Evolutionary conservation across 768 basidiomycete genomes (phyloP).

Genomic region (Naganishia antarctica): DNA sequence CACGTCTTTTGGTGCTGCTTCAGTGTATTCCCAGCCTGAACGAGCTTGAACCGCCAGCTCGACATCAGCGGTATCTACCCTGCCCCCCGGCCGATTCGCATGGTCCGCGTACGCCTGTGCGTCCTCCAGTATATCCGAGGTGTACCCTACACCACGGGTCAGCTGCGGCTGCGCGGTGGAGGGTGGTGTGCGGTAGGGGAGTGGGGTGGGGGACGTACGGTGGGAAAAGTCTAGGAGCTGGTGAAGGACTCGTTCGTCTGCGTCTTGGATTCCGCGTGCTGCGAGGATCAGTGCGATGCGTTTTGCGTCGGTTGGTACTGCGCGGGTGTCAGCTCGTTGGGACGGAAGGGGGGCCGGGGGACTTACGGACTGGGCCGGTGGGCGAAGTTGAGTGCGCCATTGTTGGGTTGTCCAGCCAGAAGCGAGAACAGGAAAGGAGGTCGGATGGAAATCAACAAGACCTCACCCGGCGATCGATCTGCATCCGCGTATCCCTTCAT

Average conservation of each 20-base stretch:
- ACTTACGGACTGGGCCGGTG: background rate
- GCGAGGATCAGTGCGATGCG: slow-evolving; percentile 52
- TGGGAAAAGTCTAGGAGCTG: slow-evolving; percentile 53
- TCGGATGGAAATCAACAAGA: background rate
- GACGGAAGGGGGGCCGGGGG: background rate
- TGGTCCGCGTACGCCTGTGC: slow-evolving; percentile 51
- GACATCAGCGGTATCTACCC: slow-evolving; percentile 49
- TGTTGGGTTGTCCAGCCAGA: background rate
- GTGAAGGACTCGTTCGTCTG: slow-evolving; percentile 52
- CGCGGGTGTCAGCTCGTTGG: background rate
- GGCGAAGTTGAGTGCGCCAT: slow-evolving; percentile 14
- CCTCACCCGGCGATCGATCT: background rate
- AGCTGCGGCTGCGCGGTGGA: background rate
- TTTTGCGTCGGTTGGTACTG: slow-evolving; percentile 51
- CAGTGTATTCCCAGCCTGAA: slow-evolving; percentile 49
- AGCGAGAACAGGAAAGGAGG: background rate
- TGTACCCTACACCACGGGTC: slow-evolving; percentile 47
- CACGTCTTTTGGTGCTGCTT: slow-evolving; percentile 51
- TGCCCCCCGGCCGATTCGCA: slow-evolving; percentile 37
- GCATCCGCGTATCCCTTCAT: slow-evolving; percentile 1
- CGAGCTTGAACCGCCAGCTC: slow-evolving; percentile 51
- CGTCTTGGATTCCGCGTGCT: slow-evolving; percentile 51
- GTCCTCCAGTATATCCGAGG: slow-evolving; percentile 49
- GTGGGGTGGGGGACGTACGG: slow-evolving; percentile 39
- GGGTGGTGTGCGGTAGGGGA: background rate